These are phyloP conservation scores for Polysphondylium violaceum DNA, from an alignment of 78 protist species.

Conservation along the genomic window DNA sequence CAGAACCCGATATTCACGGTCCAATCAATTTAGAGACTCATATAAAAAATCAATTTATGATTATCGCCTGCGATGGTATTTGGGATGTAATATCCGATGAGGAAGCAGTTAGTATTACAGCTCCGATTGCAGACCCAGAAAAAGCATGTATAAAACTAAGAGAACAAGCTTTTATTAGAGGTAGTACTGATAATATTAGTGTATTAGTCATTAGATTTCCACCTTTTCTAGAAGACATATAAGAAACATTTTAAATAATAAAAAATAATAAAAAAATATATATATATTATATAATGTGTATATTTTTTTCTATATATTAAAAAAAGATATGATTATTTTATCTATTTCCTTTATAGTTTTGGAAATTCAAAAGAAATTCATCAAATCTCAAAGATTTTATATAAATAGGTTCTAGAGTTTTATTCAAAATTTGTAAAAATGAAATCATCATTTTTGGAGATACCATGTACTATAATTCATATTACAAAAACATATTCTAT, in stretches of 20 bases:
- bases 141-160: slow-evolving; percentile 85
- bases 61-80: slow-evolving; percentile 90
- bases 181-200: slow-evolving; percentile 89
- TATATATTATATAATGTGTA: background rate
- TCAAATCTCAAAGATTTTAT: too few relatives aligned
- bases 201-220: slow-evolving; percentile 62
- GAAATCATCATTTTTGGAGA: too few relatives aligned
- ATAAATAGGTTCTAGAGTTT: too few relatives aligned
- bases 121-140: slow-evolving; percentile 80
- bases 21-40: slow-evolving; percentile 73
- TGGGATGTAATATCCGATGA: slow-evolving; percentile 90
- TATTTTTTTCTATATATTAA: background rate
- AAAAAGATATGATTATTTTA: too few relatives aligned
- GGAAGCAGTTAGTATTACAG: slow-evolving; percentile 79
- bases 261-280: background rate
- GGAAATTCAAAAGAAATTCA: too few relatives aligned
- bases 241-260: background rate
- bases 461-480: too few relatives aligned
- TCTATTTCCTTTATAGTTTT: too few relatives aligned
- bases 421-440: too few relatives aligned
- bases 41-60: slow-evolving; percentile 76
- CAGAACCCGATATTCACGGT: slow-evolving; percentile 83
- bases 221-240: slow-evolving; percentile 3
- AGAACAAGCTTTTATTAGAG: slow-evolving; percentile 83
- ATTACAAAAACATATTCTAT: too few relatives aligned